Conservation (phyloP, 495 filamentous ascomycete genomes). For the Cairneyella variabilis region DNA sequence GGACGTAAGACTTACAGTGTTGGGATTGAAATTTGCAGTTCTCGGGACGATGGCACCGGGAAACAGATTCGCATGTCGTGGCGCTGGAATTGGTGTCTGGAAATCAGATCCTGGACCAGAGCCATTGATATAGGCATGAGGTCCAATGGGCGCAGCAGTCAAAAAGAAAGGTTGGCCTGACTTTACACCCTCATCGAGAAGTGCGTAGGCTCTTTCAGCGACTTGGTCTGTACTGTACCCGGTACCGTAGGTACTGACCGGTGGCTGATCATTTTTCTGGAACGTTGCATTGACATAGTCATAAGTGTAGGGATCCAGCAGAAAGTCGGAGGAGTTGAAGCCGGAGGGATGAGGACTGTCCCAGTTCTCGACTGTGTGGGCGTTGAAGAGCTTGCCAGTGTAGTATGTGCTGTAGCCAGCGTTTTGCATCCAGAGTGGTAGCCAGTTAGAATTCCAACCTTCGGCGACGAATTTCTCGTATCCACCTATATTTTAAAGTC, state of each 20-base stretch:
- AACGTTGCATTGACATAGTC: constrained; percentile 60
- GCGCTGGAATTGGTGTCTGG: constrained; percentile 40
- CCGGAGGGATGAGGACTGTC: constrained; percentile 49
- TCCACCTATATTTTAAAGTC: constrained; percentile 39
- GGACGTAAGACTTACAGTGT: constrained; percentile 49
- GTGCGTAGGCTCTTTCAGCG: constrained; percentile 52
- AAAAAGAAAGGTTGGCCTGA: constrained; percentile 58
- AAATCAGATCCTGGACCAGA: neutral
- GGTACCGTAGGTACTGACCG: constrained; percentile 51
- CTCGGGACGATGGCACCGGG: constrained; percentile 39
- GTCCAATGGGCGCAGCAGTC: constrained; percentile 53
- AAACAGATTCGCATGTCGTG: constrained; percentile 39
- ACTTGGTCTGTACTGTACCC: constrained; percentile 57
- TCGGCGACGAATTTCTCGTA: constrained; percentile 62
- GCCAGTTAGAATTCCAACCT: constrained; percentile 59
- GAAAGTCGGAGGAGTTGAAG: constrained; percentile 56
- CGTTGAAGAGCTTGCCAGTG: constrained; percentile 65
- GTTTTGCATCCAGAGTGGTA: constrained; percentile 62
- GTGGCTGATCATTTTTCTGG: constrained; percentile 54
- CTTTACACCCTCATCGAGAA: constrained; percentile 54
- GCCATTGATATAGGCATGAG: constrained; percentile 56
- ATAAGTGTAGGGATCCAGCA: constrained; percentile 65
- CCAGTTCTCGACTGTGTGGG: constrained; percentile 51
- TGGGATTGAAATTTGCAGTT: constrained; percentile 43
- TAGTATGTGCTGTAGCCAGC: constrained; percentile 66